phyloP scores from a whole-genome alignment of 2,329 filamentous ascomycete genomes.

The Exophiala sp. region DNA sequence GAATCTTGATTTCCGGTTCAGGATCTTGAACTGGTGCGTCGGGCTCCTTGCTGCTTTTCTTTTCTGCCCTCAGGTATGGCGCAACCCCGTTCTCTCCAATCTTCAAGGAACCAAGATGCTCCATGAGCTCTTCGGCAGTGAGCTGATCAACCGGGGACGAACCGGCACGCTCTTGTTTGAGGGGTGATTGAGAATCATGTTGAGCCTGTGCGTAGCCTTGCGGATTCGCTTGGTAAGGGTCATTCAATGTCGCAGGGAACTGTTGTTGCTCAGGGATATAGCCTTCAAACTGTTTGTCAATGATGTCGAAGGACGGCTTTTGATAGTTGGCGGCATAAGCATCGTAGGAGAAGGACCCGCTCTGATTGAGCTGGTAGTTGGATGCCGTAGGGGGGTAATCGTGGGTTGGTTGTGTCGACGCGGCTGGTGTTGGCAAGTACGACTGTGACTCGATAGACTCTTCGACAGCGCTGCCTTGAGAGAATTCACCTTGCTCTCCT shows the following conservation, averaged over 20 bases:
- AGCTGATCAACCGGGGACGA: conserved; percentile 52
- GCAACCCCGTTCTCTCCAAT: conserved; percentile 83
- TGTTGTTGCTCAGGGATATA: conserved; percentile 18
- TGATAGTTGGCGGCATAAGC: conserved; percentile 17
- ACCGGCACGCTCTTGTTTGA: conserved; percentile 11
- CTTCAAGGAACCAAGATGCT: conserved; percentile 77
- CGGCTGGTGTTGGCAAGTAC: conserved; percentile 4
- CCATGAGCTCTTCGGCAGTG: conserved; percentile 65
- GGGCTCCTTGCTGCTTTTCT: conserved; percentile 45
- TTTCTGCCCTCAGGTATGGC: conserved; percentile 71
- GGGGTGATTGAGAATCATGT: conserved; percentile 8
- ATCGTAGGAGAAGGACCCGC: conserved; percentile 15
- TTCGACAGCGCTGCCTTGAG: conserved; percentile 5
- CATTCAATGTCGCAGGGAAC: conserved; percentile 8
- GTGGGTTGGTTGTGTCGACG: conserved; percentile 15
- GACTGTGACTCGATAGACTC: conserved; percentile 9
- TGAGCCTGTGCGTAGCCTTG: conserved; percentile 12
- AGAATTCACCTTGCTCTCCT: conserved; percentile 39
- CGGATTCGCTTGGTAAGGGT: conserved; percentile 12
- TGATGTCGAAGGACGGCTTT: conserved; percentile 12
- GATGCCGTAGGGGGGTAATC: conserved; percentile 14
- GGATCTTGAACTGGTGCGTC: conserved; percentile 63
- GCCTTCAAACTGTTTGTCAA: conserved; percentile 13
- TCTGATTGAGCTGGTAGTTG: conserved; percentile 11
- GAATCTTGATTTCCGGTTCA: conserved; percentile 58